Base-by-base conservation (phyloP, 2,329 filamentous ascomycete genomes). In the Exserohilum rostratum region DNA sequence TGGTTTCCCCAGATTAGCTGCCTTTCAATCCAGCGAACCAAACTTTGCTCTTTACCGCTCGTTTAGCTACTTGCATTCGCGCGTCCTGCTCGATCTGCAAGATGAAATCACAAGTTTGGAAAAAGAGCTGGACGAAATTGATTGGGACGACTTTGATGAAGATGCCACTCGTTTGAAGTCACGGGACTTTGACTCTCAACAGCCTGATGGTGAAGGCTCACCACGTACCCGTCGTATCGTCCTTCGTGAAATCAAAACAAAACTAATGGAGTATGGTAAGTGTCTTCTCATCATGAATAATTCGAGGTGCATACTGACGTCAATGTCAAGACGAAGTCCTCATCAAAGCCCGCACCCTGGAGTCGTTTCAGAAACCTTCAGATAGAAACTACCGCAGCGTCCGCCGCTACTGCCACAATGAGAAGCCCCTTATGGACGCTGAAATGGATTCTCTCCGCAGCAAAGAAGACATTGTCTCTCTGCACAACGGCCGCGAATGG, bases 381-480 rank as follows among this genome's bases (percentile, higher is more conserved):
- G 68, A 73, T 12, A 69, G 74, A 11, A 77, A 79, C 40, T 79
- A 77, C 45, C 64, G 67, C 13, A 76, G 71, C 42, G 70, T 78
- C 0, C 60, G 70, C 2, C 66, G 70, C 2, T 79, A 76, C 56
- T 62, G 77, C 45, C 53, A 65, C 47, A 75, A 75, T 20, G 55
- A 61, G 5, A 70, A 73, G 30, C 77, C 77, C 0, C 64, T 78
- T 1, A 62, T 74, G 49, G 66, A 72, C 27, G 68, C 71, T 6
- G 71, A 72, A 35, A 67, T 68, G 58, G 70, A 71, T 12, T 74
- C 69, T 10, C 73, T 79, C n/a, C 70, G 68, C 27, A 69, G 64
- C 34, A 75, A 77, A 58, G 76, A 79, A 64, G 77, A 79, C 51
- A 72, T 74, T 15, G 61, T 79, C 1, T 77, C 72, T 0, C 62